phyloP scores from a whole-genome alignment of 805 yeast genomes.

The Kodamaea hsintzibuensis region DNA sequence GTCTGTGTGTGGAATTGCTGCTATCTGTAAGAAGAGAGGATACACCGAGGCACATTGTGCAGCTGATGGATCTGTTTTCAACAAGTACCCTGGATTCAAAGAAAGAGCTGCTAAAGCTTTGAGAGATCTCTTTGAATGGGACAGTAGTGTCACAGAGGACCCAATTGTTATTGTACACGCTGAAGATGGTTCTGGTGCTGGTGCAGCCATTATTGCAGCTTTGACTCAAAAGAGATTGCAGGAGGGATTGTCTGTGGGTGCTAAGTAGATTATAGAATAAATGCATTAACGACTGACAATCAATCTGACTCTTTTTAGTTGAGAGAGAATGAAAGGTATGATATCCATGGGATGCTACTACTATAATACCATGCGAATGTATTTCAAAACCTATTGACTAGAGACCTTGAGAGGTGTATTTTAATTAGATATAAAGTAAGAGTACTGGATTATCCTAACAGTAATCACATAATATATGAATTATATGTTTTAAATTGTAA shows the following conservation, averaged over 20 bases:
- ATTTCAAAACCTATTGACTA: too few species aligned
- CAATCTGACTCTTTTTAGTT: background rate
- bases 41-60: slow-evolving; percentile 82
- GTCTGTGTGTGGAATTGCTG: slow-evolving; percentile 94
- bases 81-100: slow-evolving; percentile 89
- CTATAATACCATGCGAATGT: too few species aligned
- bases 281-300: background rate
- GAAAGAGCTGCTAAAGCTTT: slow-evolving; percentile 86
- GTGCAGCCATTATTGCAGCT: slow-evolving; percentile 98
- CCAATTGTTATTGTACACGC: slow-evolving; percentile 89
- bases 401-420: too few species aligned
- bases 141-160: slow-evolving; percentile 48
- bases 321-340: background rate
- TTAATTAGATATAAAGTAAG: too few species aligned
- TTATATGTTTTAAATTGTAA: too few species aligned
- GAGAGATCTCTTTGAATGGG: slow-evolving; percentile 88
- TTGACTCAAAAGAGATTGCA: slow-evolving; percentile 78
- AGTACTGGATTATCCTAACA: too few species aligned
- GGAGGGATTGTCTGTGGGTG: slow-evolving; percentile 69
- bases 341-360: too few species aligned
- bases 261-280: slow-evolving; percentile 5
- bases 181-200: slow-evolving; percentile 98
- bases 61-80: slow-evolving; percentile 95
- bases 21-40: slow-evolving; percentile 84
- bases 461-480: too few species aligned